Conservation (phyloP, 352 stramenopile species). For the Phytophthora agathidicida region DNA sequence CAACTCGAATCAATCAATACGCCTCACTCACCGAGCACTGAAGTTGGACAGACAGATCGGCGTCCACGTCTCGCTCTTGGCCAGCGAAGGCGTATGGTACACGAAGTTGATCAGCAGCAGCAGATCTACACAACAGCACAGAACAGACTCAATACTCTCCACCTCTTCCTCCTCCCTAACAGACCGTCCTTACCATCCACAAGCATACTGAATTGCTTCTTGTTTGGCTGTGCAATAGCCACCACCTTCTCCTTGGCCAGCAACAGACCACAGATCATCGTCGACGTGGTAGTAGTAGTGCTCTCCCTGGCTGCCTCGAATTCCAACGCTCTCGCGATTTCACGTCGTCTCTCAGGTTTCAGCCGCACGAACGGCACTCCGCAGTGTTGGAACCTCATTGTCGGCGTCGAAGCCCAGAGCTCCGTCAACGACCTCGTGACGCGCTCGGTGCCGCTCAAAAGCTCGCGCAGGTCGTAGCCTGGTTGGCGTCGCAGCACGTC, state of each 20-base stretch:
- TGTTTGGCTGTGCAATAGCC: constrained; percentile 56
- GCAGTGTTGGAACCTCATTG: constrained; percentile 48
- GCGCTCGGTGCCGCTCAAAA: constrained; percentile 65
- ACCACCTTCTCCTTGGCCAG: constrained; percentile 57
- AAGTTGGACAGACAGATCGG: constrained; percentile 72
- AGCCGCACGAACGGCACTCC: constrained; percentile 63
- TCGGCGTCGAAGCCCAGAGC: constrained; percentile 44
- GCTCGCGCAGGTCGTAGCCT: constrained; percentile 74
- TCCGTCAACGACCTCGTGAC: constrained; percentile 50
- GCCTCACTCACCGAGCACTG: constrained; percentile 54
- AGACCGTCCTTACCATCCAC: constrained; percentile 50
- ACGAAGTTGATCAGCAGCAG: constrained; percentile 74
- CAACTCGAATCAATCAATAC: neutral
- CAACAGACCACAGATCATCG: constrained; percentile 71
- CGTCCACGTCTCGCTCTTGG: constrained; percentile 73
- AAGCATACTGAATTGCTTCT: constrained; percentile 69
- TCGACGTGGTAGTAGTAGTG: constrained; percentile 17
- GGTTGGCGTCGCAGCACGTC: constrained; percentile 64
- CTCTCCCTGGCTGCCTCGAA: constrained; percentile 37
- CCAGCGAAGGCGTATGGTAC: constrained; percentile 69
- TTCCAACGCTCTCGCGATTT: constrained; percentile 57
- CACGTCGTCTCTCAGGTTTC: constrained; percentile 38
- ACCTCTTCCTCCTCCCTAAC: neutral
- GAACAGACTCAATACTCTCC: neutral
- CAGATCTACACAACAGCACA: constrained; percentile 47